Evolutionary conservation across 2,329 filamentous ascomycete genomes (phyloP).

Genomic region (Trichophyton mentagrophytes): DNA sequence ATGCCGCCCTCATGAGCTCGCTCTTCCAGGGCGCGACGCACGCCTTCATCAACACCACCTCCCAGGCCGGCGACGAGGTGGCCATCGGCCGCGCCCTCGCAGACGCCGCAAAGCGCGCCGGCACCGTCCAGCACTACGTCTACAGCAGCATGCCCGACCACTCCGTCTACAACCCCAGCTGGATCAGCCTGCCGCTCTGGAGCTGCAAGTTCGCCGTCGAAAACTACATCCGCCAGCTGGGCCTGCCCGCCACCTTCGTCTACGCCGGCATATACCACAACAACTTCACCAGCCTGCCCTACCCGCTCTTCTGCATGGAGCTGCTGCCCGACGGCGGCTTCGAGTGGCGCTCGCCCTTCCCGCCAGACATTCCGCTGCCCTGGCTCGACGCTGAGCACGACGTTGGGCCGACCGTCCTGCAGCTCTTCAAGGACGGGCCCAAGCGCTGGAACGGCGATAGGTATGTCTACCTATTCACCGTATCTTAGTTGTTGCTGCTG

Average conservation of each 20-base stretch:
- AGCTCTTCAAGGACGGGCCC: slow-evolving; percentile 89
- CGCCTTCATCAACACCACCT: slow-evolving; percentile 96
- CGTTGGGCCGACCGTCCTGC: slow-evolving; percentile 77
- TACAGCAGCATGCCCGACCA: slow-evolving; percentile 98
- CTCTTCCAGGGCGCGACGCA: slow-evolving; percentile 75
- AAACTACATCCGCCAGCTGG: slow-evolving; percentile 72
- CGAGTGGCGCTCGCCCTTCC: slow-evolving; percentile 85
- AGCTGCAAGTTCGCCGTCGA: slow-evolving; percentile 85
- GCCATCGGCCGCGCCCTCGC: slow-evolving; percentile 78
- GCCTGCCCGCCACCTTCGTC: slow-evolving; percentile 77
- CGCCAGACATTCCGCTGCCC: slow-evolving; percentile 74
- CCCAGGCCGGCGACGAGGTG: slow-evolving; percentile 79
- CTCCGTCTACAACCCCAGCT: slow-evolving; percentile 58
- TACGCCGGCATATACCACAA: slow-evolving; percentile 99
- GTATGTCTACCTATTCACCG: slow-evolving; percentile 30
- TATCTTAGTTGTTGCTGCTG: slow-evolving; percentile 7
- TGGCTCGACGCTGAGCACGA: slow-evolving; percentile 97
- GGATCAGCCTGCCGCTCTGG: slow-evolving; percentile 83
- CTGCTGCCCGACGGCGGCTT: slow-evolving; percentile 74
- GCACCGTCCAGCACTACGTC: slow-evolving; percentile 72
- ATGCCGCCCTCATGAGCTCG: slow-evolving; percentile 57
- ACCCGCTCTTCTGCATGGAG: slow-evolving; percentile 93
- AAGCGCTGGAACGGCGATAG: slow-evolving; percentile 66
- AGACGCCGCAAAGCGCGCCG: slow-evolving; percentile 72
- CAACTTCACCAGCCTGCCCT: slow-evolving; percentile 87